Conservation (phyloP, 331 rosid genomes). For the Ulmus americana region DNA sequence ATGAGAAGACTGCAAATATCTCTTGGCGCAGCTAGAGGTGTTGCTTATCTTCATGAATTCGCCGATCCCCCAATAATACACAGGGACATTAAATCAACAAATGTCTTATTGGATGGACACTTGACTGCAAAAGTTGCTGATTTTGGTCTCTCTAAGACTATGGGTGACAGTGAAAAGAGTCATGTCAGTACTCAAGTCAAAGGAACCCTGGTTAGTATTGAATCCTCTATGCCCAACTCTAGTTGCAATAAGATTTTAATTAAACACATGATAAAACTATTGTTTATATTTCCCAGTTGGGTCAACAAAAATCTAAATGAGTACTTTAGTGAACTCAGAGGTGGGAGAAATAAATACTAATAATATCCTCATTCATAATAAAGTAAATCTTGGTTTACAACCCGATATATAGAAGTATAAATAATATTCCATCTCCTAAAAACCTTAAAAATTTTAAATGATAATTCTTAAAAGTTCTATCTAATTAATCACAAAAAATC, state of each 20-base stretch:
- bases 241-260: neutral
- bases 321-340: too few species aligned
- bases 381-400: too few species aligned
- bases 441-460: too few species aligned
- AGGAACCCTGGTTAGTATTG: conserved; percentile 22
- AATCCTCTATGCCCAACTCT: neutral
- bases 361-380: too few species aligned
- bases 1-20: conserved; percentile 21
- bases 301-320: too few species aligned
- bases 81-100: conserved; percentile 24
- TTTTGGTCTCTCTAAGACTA: conserved; percentile 26
- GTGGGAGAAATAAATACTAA: too few species aligned
- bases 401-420: too few species aligned
- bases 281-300: too few species aligned
- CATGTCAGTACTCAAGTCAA: conserved; percentile 24
- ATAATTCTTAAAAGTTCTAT: too few species aligned
- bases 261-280: too few species aligned
- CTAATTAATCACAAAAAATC: too few species aligned
- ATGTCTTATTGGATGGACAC: conserved; percentile 14
- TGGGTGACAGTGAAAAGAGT: conserved; percentile 10
- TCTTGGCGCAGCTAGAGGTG: conserved; percentile 19
- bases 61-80: conserved; percentile 26
- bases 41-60: conserved; percentile 23
- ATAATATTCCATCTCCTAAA: too few species aligned
- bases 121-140: conserved; percentile 25